Conservation (phyloP, 129 eudicot genomes). For the Mikania micrantha region DNA sequence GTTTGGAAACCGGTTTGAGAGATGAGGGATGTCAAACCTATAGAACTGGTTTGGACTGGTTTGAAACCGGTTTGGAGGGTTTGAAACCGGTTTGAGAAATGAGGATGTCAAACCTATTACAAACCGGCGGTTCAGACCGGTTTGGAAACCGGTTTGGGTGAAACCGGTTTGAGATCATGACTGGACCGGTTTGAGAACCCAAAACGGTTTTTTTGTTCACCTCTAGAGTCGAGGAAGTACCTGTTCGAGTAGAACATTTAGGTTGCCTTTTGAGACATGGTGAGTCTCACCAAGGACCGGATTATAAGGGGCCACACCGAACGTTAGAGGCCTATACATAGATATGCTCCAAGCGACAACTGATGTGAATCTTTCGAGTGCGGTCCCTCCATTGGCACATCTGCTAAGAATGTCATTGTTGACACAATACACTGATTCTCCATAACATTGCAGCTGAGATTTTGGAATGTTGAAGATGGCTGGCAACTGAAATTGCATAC, state of each 20-base stretch:
- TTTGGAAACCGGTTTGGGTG: too few species aligned
- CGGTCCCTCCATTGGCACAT: slow-evolving; percentile 43
- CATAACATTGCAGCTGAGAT: slow-evolving; percentile 79
- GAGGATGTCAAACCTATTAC: too few species aligned
- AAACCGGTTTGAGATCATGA: too few species aligned
- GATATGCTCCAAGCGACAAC: slow-evolving; percentile 91
- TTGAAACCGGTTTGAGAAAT: too few species aligned
- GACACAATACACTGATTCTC: slow-evolving; percentile 64
- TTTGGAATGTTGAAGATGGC: slow-evolving; percentile 84
- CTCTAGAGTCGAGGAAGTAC: slow-evolving; percentile 21
- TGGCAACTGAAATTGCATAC: slow-evolving; percentile 69
- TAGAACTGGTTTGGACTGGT: too few species aligned
- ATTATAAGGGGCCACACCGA: slow-evolving; percentile 79
- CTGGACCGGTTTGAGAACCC: too few species aligned
- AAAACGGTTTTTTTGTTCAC: too few species aligned
- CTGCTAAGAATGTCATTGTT: slow-evolving; percentile 46
- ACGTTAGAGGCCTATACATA: slow-evolving; percentile 62
- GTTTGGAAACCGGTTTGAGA: too few species aligned
- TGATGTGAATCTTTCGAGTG: slow-evolving; percentile 47
- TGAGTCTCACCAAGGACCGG: slow-evolving; percentile 96
- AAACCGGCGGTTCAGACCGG: too few species aligned
- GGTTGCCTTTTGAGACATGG: slow-evolving; percentile 62
- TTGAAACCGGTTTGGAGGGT: too few species aligned
- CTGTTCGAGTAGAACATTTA: slow-evolving; percentile 87
- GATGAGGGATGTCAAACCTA: too few species aligned